Evolutionary conservation across 768 basidiomycete species (phyloP), one percentile per base, ranked within the genome.

Genomic region (Pholiota conissans): DNA sequence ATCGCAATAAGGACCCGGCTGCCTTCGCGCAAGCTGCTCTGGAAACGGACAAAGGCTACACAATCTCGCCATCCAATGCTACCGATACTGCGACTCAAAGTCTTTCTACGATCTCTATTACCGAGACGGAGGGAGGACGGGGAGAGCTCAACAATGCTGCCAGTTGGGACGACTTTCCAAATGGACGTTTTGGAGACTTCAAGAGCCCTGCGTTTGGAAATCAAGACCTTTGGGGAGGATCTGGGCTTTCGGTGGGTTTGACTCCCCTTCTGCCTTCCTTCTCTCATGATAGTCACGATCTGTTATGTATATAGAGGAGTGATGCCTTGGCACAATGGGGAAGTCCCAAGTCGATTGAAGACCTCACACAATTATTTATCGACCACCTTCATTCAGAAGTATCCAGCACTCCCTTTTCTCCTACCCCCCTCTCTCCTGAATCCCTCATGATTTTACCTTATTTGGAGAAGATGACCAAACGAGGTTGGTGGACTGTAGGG

Each of bases 151-250:
- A 89, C 65, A 83, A 88, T 61, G 89, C 89, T 0, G 81, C 87
- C 1, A 85, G 84, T 18, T 94, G 92, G 92, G 92, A 94, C 65
- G 97, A 99, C 67, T 98, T 98, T 70, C 97, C 97, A 6, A 99
- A 99, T 69, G 97, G 97, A 32, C 89, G 97, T 9, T 98, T 98
- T 71, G 97, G 97, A 60, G 97, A 98, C 71, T 92, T 90, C 69
- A 92, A 97, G 67, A 96, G 93, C 76, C 97, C 97, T 20, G 97
- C 97, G 0, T 99, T 90, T 64, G 97, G 97, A 46, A 77, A 78
- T 30, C 85, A 84, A 65, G 88, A 87, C 59, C 87, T 79, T 2
- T 94, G 91, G 90, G 89, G 90, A 55, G 85, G 86, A 34, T 79
- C 83, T 10, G 80, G 78, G 42, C 76, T 89, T 34, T 77, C 84